These are phyloP conservation scores for Alternaria sp. DNA, from an alignment of 2,329 filamentous ascomycete species.

Conservation along the genomic window DNA sequence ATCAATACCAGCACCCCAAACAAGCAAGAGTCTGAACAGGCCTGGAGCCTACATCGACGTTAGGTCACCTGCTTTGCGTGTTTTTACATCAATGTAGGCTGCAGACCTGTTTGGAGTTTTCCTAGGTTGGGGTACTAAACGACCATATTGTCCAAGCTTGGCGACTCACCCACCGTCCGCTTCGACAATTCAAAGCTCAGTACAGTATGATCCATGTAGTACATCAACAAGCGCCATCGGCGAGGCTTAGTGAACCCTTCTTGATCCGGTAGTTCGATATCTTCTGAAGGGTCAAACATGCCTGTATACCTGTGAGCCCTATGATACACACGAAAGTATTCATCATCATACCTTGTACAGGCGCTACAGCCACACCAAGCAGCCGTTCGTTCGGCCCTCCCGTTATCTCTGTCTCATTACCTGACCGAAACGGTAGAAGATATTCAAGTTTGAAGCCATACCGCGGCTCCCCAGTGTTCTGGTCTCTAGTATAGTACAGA, in stretches of 20 bases:
- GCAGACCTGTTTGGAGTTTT: not conserved
- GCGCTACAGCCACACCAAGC: constrained; percentile 71
- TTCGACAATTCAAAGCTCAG: constrained; percentile 70
- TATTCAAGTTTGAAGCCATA: constrained; percentile 62
- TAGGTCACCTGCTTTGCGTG: not conserved
- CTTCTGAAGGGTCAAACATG: constrained; percentile 1
- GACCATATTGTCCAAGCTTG: constrained; percentile 29
- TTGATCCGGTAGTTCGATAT: not conserved
- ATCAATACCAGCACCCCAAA: not conserved
- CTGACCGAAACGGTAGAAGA: constrained; percentile 57
- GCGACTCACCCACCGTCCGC: constrained; percentile 9
- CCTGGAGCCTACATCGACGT: not conserved
- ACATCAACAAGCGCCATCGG: constrained; percentile 72
- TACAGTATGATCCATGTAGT: constrained; percentile 73
- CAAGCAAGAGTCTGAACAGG: not conserved
- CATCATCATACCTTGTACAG: constrained; percentile 56
- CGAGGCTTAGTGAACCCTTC: constrained; percentile 15
- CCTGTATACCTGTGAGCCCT: not conserved
- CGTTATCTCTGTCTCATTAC: constrained; percentile 6
- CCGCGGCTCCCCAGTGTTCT: constrained; percentile 47
- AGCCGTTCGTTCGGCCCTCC: constrained; percentile 51
- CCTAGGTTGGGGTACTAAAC: constrained; percentile 16
- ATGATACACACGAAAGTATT: too few species aligned
- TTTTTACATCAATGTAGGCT: not conserved
- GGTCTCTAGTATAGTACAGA: constrained; percentile 54